Conservation (phyloP, 768 basidiomycete genomes). For the Macrolepiota dolichaula region DNA sequence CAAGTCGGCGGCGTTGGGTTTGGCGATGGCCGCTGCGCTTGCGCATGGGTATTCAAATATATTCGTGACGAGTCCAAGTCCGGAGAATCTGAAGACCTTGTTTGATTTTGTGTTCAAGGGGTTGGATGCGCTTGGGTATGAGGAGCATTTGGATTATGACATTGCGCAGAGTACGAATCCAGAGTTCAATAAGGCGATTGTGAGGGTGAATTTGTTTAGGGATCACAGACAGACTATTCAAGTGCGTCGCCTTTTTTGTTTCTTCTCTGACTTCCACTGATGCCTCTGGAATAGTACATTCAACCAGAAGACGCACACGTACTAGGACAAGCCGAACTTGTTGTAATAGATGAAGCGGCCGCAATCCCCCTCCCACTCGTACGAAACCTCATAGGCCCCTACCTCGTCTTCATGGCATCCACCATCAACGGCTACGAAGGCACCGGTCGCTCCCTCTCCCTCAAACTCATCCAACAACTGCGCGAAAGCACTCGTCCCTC, state of each 20-base stretch:
- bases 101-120: constrained; percentile 99
- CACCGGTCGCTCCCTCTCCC: constrained; percentile 95
- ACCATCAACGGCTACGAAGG: constrained; percentile 99
- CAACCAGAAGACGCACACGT: constrained; percentile 98
- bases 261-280: constrained; percentile 2
- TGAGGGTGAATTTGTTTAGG: constrained; percentile 91
- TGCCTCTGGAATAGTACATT: constrained; percentile 68
- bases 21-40: constrained; percentile 90
- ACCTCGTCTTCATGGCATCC: constrained; percentile 98
- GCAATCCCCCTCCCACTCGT: constrained; percentile 97
- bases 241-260: constrained; percentile 39
- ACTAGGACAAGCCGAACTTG: constrained; percentile 93
- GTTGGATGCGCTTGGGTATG: constrained; percentile 89
- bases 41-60: constrained; percentile 96
- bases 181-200: constrained; percentile 93
- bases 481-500: constrained; percentile 87
- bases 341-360: constrained; percentile 98
- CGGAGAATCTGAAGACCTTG: constrained; percentile 96
- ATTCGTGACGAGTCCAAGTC: constrained; percentile 96
- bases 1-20: constrained; percentile 94
- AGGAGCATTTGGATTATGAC: constrained; percentile 97
- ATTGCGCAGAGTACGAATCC: constrained; percentile 93
- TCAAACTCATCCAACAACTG: constrained; percentile 96
- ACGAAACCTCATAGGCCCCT: constrained; percentile 89
- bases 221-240: constrained; percentile 96